phyloP scores from a whole-genome alignment of 1,139 yeast species.

The Suhomyces anneliseae region DNA sequence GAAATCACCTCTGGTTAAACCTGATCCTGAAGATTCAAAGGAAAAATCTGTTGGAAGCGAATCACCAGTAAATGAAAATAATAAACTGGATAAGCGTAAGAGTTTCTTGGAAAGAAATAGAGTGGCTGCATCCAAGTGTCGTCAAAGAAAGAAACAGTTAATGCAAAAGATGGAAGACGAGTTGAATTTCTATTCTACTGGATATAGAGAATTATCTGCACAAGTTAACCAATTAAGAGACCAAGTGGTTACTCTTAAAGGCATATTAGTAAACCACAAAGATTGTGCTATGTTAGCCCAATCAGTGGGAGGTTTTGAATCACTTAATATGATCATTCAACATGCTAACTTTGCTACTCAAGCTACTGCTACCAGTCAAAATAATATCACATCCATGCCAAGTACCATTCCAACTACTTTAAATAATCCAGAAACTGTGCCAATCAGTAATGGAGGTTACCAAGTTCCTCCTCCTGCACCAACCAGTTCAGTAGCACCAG shows the following conservation, averaged over 20 bases:
- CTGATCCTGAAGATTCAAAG: constrained; percentile 7
- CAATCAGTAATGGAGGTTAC: background rate
- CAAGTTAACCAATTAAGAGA: constrained; percentile 61
- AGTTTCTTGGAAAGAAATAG: constrained; percentile 87
- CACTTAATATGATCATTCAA: constrained; percentile 32
- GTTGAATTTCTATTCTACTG: constrained; percentile 62
- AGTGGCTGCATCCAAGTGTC: constrained; percentile 92
- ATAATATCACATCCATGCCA: constrained; percentile 27
- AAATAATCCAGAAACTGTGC: constrained; percentile 12
- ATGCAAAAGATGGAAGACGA: constrained; percentile 81
- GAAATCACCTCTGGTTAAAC: constrained; percentile 7
- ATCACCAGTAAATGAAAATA: background rate
- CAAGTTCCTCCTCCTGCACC: constrained; percentile 12
- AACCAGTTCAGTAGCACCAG: constrained; percentile 7
- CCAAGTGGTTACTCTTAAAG: constrained; percentile 54
- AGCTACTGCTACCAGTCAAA: constrained; percentile 19
- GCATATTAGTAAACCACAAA: constrained; percentile 38
- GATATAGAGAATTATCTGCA: constrained; percentile 64
- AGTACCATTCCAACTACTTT: constrained; percentile 37
- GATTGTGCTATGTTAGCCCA: constrained; percentile 37
- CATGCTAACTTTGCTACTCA: constrained; percentile 33
- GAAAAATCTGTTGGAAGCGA: background rate
- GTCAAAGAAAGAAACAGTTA: constrained; percentile 92
- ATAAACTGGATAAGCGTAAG: constrained; percentile 63
- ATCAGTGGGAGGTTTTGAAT: constrained; percentile 41